Percentiles rank a stretch among this genome's conserved stretches.
phyloP scores from a whole-genome alignment of 2,329 filamentous ascomycete species.

The Calonectria crousiana region DNA sequence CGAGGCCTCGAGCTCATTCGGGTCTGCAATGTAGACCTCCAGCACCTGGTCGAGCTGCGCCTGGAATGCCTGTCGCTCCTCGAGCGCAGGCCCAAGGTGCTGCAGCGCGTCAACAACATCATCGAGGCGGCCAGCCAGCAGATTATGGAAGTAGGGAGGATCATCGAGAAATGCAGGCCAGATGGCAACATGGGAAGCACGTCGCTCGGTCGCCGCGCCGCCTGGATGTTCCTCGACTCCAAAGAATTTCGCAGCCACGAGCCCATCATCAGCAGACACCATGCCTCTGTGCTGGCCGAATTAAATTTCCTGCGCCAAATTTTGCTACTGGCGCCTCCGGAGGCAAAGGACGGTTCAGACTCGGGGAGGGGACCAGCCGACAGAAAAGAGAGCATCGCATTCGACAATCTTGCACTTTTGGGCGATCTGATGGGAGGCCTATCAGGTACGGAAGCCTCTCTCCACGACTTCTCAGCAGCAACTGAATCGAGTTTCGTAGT shows the following conservation, averaged over 20 bases:
- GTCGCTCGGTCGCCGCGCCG: slow-evolving; percentile 34
- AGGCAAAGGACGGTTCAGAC: background rate
- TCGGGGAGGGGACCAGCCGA: background rate
- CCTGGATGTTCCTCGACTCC: slow-evolving; percentile 43
- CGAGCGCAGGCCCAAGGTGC: slow-evolving; percentile 36
- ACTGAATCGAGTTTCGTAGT: background rate
- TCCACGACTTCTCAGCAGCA: no score
- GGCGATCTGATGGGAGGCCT: slow-evolving; percentile 31
- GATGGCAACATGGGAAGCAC: slow-evolving; percentile 35
- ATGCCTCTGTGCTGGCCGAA: slow-evolving; percentile 46
- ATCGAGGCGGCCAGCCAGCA: slow-evolving; percentile 44
- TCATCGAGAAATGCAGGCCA: slow-evolving; percentile 47
- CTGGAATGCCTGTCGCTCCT: slow-evolving; percentile 44
- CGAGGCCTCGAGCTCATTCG: slow-evolving; percentile 48
- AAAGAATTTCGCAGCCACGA: slow-evolving; percentile 43
- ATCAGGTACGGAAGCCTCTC: background rate
- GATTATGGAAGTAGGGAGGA: slow-evolving; percentile 43
- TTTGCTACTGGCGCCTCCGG: slow-evolving; percentile 27
- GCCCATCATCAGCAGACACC: slow-evolving; percentile 43
- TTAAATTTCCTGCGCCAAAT: slow-evolving; percentile 44
- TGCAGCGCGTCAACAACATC: slow-evolving; percentile 45
- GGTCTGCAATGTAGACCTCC: slow-evolving; percentile 48
- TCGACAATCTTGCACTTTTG: slow-evolving; percentile 36
- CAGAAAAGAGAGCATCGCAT: slow-evolving; percentile 5
- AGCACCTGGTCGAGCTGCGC: slow-evolving; percentile 49